Conservation (phyloP, 2,329 filamentous ascomycete species). For the Rhinocladiella mackenziei region DNA sequence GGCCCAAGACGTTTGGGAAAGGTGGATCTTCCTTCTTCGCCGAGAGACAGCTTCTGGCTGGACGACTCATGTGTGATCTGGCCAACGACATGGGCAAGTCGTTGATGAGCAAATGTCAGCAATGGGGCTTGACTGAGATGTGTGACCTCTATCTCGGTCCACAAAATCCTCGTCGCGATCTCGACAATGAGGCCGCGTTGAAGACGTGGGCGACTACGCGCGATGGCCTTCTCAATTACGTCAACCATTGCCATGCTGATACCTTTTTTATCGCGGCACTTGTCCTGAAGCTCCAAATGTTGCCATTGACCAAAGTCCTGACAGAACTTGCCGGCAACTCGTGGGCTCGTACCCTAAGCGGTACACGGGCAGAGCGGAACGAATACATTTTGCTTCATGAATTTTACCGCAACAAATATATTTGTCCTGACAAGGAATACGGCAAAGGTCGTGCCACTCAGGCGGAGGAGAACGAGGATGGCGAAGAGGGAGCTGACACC, state of each 20-base stretch:
- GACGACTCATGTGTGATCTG: slow-evolving; percentile 85
- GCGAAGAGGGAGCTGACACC: slow-evolving; percentile 62
- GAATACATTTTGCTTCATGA: slow-evolving; percentile 99
- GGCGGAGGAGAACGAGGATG: slow-evolving; percentile 65
- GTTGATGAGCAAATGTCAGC: slow-evolving; percentile 93
- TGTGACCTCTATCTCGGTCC: slow-evolving; percentile 80
- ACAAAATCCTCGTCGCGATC: slow-evolving; percentile 68
- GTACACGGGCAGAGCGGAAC: slow-evolving; percentile 93
- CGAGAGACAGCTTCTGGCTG: slow-evolving; percentile 83
- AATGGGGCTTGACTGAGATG: slow-evolving; percentile 98
- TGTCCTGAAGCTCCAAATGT: slow-evolving; percentile 81
- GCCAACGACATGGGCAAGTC: slow-evolving; percentile 97
- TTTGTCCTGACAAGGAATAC: slow-evolving; percentile 89
- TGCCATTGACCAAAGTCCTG: slow-evolving; percentile 88
- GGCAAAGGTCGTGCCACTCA: slow-evolving; percentile 69
- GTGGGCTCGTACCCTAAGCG: slow-evolving; percentile 92
- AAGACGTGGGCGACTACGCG: slow-evolving; percentile 81
- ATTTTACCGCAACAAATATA: slow-evolving; percentile 94
- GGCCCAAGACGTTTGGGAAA: slow-evolving; percentile 83
- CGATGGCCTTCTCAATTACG: slow-evolving; percentile 84
- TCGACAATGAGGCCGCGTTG: slow-evolving; percentile 83
- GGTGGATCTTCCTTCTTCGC: slow-evolving; percentile 87
- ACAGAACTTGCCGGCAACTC: slow-evolving; percentile 97
- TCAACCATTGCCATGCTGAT: slow-evolving; percentile 90
- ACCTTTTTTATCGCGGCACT: slow-evolving; percentile 94